Evolutionary conservation across 73 alveolate species (phyloP), one percentile per base, ranked within the genome.

Genomic region (Stentor coeruleus): DNA sequence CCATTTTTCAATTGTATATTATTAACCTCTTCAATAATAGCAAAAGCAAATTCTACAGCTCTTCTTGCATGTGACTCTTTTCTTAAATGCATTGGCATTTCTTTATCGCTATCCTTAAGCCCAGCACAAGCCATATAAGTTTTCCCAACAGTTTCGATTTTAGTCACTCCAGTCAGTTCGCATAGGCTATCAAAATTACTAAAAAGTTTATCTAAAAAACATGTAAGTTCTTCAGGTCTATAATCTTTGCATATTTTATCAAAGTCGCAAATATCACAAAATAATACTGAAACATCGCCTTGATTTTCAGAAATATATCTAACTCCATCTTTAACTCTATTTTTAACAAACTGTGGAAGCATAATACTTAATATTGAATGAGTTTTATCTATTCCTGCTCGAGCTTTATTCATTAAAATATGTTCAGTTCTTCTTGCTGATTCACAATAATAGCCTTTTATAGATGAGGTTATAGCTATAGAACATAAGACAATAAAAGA

Each of bases 91-190:
- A 20, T 14, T 0, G 59, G 58, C 14, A 75, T 28, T 6, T 2
- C 38, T 59, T 87, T 87, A 74, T 39, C 90, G 58, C 88, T 95
- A 11, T 85, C 90, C 55, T 82, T 85, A 26, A 94, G 86, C 3
- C 98, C 98, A 59, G 96, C 98, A 37, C 96, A 93, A 28, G 96
- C 96, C 97, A 94, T 92, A 82, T 92, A 94, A 3, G 98, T 91
- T 58, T 92, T 92, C 0, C 97, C 97, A 1, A 94, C 98, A 0
- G 98, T 94, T 82, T 94, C 98, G 20, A 94, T 94, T 36, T 87
- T 87, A 33, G 85, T 26, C 83, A 87, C 81, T 0, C 90, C 90
- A 73, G 74, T 76, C 59, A 39, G 42, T 14, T 58, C 82, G 49
- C 93, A 87, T n/a, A 85, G 55, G 6, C 83, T 66, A 85, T 87